A percentile compares a stretch with the other conserved stretches of the same genome.
These are phyloP conservation scores for Ogataea salicorniae DNA, from an alignment of 805 yeast species.

Conservation along the genomic window DNA sequence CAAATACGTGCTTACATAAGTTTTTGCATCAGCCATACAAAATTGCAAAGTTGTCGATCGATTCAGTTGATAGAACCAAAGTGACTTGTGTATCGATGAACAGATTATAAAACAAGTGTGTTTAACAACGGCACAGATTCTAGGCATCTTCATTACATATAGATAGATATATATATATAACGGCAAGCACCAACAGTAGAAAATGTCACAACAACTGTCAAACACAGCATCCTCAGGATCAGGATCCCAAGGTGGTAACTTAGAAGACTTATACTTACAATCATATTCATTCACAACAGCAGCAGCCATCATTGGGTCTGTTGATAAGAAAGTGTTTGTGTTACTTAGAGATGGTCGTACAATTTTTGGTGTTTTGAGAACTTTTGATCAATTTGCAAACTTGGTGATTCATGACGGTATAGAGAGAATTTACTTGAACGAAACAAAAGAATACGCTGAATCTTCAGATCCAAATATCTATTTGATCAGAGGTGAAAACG, in stretches of 20 bases:
- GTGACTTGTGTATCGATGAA: not conserved
- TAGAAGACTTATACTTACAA: conserved; percentile 60
- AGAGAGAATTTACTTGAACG: conserved; percentile 72
- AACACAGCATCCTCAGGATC: not conserved
- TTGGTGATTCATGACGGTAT: conserved; percentile 86
- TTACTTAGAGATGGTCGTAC: conserved; percentile 85
- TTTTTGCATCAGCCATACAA: too few relatives aligned
- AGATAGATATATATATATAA: not conserved
- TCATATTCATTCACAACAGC: conserved; percentile 83
- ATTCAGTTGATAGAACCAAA: too few relatives aligned
- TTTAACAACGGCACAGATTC: not conserved
- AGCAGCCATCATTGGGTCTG: conserved; percentile 85
- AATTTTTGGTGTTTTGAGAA: conserved; percentile 82
- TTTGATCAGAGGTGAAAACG: conserved; percentile 93
- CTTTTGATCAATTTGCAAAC: conserved; percentile 94
- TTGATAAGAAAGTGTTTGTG: conserved; percentile 74
- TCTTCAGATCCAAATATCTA: conserved; percentile 58
- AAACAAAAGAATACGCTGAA: conserved; percentile 58
- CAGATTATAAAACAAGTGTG: not conserved
- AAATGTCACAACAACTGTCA: not conserved
- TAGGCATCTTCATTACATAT: not conserved
- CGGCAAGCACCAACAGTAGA: not conserved
- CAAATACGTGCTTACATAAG: too few relatives aligned
- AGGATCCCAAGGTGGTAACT: conserved; percentile 17
- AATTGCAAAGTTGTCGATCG: too few relatives aligned